phyloP scores from a whole-genome alignment of 2,329 filamentous ascomycete genomes.

The Plenodomus tracheiphilus region DNA sequence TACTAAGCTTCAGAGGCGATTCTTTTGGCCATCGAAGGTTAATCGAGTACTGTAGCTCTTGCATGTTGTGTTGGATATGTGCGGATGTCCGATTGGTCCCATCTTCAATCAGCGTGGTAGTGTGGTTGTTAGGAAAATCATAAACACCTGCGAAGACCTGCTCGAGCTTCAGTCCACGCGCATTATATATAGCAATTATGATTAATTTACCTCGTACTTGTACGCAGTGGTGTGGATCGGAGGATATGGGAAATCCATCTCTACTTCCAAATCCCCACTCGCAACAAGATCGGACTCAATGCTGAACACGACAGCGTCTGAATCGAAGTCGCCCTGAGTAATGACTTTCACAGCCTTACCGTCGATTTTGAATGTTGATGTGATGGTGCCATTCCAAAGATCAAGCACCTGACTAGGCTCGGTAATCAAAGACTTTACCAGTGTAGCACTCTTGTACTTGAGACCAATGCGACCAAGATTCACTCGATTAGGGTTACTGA shows the following conservation, averaged over 20 bases:
- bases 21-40: slow-evolving; percentile 45
- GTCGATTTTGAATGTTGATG: slow-evolving; percentile 51
- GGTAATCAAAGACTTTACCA: slow-evolving; percentile 13
- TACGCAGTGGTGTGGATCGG: slow-evolving; percentile 36
- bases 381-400: slow-evolving; percentile 53
- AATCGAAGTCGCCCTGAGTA: slow-evolving; percentile 51
- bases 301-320: slow-evolving; percentile 50
- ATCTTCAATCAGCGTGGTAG: slow-evolving; percentile 40
- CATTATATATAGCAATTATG: neutral
- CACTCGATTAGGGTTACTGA: slow-evolving; percentile 56
- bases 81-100: slow-evolving; percentile 39
- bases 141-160: slow-evolving; percentile 57
- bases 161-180: slow-evolving; percentile 27
- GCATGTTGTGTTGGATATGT: slow-evolving; percentile 50
- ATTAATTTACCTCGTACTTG: slow-evolving; percentile 26
- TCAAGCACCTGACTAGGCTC: slow-evolving; percentile 48
- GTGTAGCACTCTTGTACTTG: slow-evolving; percentile 43
- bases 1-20: slow-evolving; percentile 39
- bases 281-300: slow-evolving; percentile 50
- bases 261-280: slow-evolving; percentile 47
- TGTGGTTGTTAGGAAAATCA: slow-evolving; percentile 51
- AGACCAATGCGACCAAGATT: slow-evolving; percentile 55
- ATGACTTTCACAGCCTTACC: slow-evolving; percentile 47
- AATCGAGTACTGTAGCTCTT: slow-evolving; percentile 49
- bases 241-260: slow-evolving; percentile 57